A percentile compares a stretch with the other conserved stretches of the same genome.
Evolutionary conservation across 805 yeast species (phyloP).

Genomic region (Wickerhamiella azyma): DNA sequence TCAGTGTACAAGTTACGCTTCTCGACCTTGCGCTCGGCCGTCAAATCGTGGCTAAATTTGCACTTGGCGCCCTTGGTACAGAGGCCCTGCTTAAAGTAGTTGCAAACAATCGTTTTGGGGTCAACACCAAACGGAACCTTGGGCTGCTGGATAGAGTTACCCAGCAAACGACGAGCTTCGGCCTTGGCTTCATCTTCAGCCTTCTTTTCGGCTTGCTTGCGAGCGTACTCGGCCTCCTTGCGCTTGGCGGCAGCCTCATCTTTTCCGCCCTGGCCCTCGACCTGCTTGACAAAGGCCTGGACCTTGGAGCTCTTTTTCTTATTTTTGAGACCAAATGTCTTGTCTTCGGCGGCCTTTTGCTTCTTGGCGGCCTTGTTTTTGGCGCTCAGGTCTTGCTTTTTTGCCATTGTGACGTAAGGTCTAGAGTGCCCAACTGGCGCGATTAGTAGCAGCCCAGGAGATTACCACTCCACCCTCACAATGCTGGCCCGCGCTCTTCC

Average conservation of each 20-base stretch:
- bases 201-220: conserved; percentile 64
- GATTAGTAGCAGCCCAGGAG: neutral
- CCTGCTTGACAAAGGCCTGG: conserved; percentile 56
- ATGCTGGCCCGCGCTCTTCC: conserved; percentile 1
- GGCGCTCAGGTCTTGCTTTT: conserved; percentile 42
- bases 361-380: conserved; percentile 46
- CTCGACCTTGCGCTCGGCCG: conserved; percentile 71
- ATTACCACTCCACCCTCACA: neutral
- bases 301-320: conserved; percentile 90
- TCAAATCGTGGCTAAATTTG: conserved; percentile 84
- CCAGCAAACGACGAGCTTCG: conserved; percentile 71
- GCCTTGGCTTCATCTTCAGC: conserved; percentile 81
- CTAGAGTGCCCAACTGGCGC: neutral
- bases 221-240: conserved; percentile 60
- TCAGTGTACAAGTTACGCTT: conserved; percentile 91
- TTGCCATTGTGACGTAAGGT: conserved; percentile 30
- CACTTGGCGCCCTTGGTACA: conserved; percentile 59
- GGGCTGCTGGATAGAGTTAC: conserved; percentile 51
- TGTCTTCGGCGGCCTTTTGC: conserved; percentile 56
- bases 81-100: conserved; percentile 69
- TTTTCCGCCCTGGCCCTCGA: conserved; percentile 47
- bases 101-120: conserved; percentile 87
- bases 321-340: conserved; percentile 90
- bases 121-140: conserved; percentile 95
- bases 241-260: conserved; percentile 43